These are phyloP conservation scores for Ophiostoma fasciatum DNA, from an alignment of 2,329 filamentous ascomycete genomes.

Conservation along the genomic window DNA sequence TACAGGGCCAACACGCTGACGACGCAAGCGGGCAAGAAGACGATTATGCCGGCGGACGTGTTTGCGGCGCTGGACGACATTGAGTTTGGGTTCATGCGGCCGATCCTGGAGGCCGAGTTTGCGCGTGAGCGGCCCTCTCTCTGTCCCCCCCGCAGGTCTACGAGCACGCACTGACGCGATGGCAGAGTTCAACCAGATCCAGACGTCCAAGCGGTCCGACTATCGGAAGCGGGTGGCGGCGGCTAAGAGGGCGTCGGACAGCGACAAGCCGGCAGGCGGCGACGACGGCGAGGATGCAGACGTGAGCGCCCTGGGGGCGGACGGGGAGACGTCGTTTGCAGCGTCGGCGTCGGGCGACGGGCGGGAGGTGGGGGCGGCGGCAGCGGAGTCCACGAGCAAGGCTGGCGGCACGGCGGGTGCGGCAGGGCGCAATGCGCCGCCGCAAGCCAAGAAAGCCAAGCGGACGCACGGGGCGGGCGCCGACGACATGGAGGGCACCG, in stretches of 20 bases:
- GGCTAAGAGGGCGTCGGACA: constrained; percentile 33
- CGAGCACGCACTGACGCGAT: neutral
- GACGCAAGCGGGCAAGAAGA: constrained; percentile 54
- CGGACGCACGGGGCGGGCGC: constrained; percentile 17
- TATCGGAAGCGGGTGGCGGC: constrained; percentile 57
- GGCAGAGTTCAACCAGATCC: constrained; percentile 56
- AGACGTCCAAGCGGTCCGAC: constrained; percentile 58
- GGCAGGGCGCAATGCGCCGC: constrained; percentile 12
- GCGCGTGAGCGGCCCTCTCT: too few relatives aligned
- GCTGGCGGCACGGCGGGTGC: constrained; percentile 10
- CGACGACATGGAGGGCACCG: constrained; percentile 24
- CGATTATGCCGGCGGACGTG: constrained; percentile 60
- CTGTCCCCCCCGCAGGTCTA: constrained; percentile 17
- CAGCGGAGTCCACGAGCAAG: constrained; percentile 2
- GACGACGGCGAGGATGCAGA: constrained; percentile 11
- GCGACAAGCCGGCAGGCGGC: constrained; percentile 13
- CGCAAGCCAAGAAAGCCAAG: constrained; percentile 23
- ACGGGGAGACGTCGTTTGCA: neutral
- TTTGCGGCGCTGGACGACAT: constrained; percentile 63
- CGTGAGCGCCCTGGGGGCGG: neutral
- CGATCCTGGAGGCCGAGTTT: constrained; percentile 59
- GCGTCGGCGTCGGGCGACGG: too few relatives aligned
- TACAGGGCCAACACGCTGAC: constrained; percentile 60
- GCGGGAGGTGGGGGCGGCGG: too few relatives aligned
- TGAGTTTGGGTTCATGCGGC: constrained; percentile 59